phyloP scores from a whole-genome alignment of 2,329 filamentous ascomycete genomes.

The Ophiognomonia clavigignenti-juglandacearum region DNA sequence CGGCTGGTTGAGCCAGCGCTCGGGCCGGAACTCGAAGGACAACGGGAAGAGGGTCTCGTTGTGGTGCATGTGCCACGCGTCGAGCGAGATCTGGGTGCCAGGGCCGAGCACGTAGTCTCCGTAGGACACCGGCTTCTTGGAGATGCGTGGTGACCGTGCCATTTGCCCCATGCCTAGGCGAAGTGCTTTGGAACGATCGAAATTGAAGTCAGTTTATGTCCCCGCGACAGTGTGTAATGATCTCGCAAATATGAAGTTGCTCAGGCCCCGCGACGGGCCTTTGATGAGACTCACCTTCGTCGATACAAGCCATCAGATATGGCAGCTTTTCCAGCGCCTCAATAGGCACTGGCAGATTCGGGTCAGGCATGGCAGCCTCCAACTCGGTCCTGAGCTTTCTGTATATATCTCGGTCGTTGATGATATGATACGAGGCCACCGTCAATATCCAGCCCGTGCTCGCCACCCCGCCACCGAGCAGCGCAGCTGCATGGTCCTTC shows the following conservation, averaged over 20 bases:
- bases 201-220: background rate
- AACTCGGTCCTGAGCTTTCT: background rate
- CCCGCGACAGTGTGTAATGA: too few relatives aligned
- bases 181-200: too few relatives aligned
- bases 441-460: too few relatives aligned
- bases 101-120: background rate
- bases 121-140: background rate
- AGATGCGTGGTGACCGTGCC: too few relatives aligned
- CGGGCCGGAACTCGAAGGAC: background rate
- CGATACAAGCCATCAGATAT: background rate
- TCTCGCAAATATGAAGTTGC: too few relatives aligned
- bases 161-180: too few relatives aligned
- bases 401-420: background rate
- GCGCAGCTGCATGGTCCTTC: too few relatives aligned
- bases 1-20: background rate
- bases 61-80: background rate
- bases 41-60: background rate
- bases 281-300: background rate
- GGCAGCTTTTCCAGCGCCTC: background rate
- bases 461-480: too few relatives aligned
- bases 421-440: background rate
- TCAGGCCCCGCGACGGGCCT: too few relatives aligned
- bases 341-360: background rate
- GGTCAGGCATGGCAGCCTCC: background rate
- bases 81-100: background rate